phyloP scores from a whole-genome alignment of 352 stramenopile genomes.

The Globisporangium heterothallicum region DNA sequence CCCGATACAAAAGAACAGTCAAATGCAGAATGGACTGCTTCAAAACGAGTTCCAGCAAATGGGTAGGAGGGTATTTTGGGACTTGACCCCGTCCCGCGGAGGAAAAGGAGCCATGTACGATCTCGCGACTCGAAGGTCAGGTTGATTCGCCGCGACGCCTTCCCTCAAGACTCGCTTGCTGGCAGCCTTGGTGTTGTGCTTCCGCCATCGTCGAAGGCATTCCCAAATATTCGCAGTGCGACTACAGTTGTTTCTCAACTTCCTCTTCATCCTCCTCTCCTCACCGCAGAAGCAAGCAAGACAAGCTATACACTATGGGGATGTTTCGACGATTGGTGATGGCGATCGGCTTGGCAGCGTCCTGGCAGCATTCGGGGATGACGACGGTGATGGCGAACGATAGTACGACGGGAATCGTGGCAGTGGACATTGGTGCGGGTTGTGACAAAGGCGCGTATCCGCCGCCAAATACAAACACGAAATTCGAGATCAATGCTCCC shows the following conservation, averaged over 20 bases:
- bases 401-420: not conserved
- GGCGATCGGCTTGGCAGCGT: not conserved
- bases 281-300: not conserved
- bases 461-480: constrained; percentile 13
- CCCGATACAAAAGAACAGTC: too few species aligned
- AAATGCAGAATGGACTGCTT: not conserved
- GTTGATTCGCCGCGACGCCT: too few species aligned
- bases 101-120: too few species aligned
- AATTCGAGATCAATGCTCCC: constrained; percentile 35
- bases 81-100: too few species aligned
- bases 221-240: not conserved
- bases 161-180: too few species aligned
- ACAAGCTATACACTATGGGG: constrained; percentile 1
- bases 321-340: constrained; percentile 1
- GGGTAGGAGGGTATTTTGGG: not conserved
- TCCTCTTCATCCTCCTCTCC: not conserved
- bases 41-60: not conserved
- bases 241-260: too few species aligned
- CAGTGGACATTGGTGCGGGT: constrained; percentile 25
- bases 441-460: constrained; percentile 27
- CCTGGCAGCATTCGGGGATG: not conserved
- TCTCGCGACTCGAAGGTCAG: not conserved
- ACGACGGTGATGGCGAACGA: not conserved
- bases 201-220: too few species aligned
- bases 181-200: too few species aligned